Percentiles rank a stretch among this genome's conserved stretches.
Conservation (phyloP, 164 flowering plant species). For the Kingdonia uniflora region DNA sequence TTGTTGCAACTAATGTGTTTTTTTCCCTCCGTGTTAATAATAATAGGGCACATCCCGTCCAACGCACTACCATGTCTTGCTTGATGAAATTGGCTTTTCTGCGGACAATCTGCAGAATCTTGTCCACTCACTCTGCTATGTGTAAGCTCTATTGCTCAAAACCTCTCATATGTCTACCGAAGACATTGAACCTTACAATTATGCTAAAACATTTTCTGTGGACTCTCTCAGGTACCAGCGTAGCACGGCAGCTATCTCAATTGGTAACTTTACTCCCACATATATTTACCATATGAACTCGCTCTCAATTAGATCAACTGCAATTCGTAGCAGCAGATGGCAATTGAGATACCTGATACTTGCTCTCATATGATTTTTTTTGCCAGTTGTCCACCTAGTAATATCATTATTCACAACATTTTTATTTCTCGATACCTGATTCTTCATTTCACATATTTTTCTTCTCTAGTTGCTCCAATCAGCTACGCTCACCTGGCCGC, state of each 20-base stretch:
- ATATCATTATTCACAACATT: too few species aligned
- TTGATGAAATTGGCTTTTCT: constrained; percentile 84
- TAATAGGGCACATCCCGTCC: constrained; percentile 79
- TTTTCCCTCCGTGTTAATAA: too few species aligned
- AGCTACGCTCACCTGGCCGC: constrained; percentile 86
- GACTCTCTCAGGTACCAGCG: constrained; percentile 57
- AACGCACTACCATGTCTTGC: constrained; percentile 75
- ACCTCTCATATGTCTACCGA: not conserved
- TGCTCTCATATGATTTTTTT: too few species aligned
- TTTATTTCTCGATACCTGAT: too few species aligned
- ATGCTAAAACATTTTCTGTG: not conserved
- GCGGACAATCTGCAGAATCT: constrained; percentile 67
- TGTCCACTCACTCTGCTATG: constrained; percentile 67
- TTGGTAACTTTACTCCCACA: constrained; percentile 36
- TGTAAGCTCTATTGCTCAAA: constrained; percentile 35
- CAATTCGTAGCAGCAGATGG: too few species aligned
- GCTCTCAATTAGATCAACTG: not conserved
- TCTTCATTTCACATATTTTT: not conserved
- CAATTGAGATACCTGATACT: too few species aligned
- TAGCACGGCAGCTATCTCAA: constrained; percentile 65
- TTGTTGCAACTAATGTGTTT: too few species aligned
- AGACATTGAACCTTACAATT: not conserved
- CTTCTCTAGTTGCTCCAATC: constrained; percentile 68
- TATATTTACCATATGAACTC: not conserved
- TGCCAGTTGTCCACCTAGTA: too few species aligned